phyloP scores from a whole-genome alignment of 768 basidiomycete species.

The Sporobolomyces phaffii region DNA sequence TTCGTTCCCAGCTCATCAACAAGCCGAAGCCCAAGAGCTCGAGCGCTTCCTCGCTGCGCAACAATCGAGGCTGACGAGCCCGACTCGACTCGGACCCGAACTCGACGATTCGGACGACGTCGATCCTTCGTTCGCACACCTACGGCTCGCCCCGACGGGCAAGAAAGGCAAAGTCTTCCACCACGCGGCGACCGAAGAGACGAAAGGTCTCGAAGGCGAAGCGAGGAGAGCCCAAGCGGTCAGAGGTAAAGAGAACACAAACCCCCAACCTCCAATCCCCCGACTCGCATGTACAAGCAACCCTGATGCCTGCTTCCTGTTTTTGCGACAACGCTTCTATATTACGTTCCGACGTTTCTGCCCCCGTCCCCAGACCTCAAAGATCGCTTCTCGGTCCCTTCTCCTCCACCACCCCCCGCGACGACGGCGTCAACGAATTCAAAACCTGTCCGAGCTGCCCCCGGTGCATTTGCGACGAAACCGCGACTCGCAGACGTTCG shows the following conservation, averaged over 20 bases:
- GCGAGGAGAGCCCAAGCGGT: conserved; percentile 23
- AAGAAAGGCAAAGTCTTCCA: neutral
- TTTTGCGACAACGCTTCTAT: neutral
- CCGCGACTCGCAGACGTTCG: neutral
- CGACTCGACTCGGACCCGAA: neutral
- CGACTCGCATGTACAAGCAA: too few relatives aligned
- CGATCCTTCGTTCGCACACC: conserved; percentile 28
- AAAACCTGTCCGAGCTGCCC: neutral
- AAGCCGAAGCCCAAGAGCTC: conserved; percentile 10
- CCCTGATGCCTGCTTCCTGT: too few relatives aligned
- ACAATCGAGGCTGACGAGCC: neutral
- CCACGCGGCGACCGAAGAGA: neutral
- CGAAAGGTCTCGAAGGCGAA: conserved; percentile 18
- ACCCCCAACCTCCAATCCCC: too few relatives aligned
- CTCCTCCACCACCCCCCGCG: neutral
- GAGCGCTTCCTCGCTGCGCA: conserved; percentile 6
- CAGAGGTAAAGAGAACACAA: conserved; percentile 16
- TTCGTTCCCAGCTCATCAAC: conserved; percentile 8
- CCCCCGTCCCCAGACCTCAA: conserved; percentile 4
- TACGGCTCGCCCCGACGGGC: conserved; percentile 1
- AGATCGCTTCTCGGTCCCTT: conserved; percentile 19
- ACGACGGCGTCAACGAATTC: neutral
- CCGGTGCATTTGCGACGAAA: too few relatives aligned
- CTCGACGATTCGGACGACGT: conserved; percentile 11
- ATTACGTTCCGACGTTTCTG: neutral